Evolutionary conservation across 441 rosid species (phyloP).

Genomic region (Brassica hybrid): DNA sequence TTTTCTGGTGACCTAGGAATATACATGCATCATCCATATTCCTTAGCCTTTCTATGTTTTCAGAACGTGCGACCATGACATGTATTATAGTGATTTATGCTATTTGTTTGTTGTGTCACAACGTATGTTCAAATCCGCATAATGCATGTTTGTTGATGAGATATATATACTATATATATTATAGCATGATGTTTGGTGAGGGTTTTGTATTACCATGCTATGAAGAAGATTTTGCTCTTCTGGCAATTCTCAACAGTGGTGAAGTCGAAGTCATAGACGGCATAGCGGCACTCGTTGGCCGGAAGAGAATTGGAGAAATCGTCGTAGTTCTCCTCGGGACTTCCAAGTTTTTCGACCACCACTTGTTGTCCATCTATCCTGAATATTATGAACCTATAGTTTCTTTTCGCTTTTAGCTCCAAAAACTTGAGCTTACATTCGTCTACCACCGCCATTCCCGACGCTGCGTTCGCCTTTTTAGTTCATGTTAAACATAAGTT

Average conservation of each 20-base stretch:
- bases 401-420: conserved; percentile 67
- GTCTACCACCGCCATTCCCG: conserved; percentile 78
- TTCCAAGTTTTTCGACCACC: conserved; percentile 65
- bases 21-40: too few species aligned
- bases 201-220: conserved; percentile 57
- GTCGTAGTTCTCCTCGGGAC: conserved; percentile 59
- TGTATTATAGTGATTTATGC: background rate
- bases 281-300: conserved; percentile 64
- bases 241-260: conserved; percentile 68
- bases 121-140: too few species aligned
- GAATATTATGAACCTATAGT: conserved; percentile 65
- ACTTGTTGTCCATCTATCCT: conserved; percentile 67
- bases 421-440: conserved; percentile 70
- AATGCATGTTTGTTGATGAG: too few species aligned
- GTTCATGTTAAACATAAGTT: background rate
- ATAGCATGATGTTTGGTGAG: background rate
- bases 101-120: too few species aligned
- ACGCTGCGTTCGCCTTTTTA: conserved; percentile 63
- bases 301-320: conserved; percentile 59
- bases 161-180: too few species aligned
- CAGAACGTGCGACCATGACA: background rate
- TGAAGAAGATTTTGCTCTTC: conserved; percentile 80
- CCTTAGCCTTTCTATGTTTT: too few species aligned
- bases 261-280: conserved; percentile 72
- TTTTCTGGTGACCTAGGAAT: background rate